These are phyloP conservation scores for Acanthamoeba sp. DNA, from an alignment of 208 protist species.

Conservation along the genomic window DNA sequence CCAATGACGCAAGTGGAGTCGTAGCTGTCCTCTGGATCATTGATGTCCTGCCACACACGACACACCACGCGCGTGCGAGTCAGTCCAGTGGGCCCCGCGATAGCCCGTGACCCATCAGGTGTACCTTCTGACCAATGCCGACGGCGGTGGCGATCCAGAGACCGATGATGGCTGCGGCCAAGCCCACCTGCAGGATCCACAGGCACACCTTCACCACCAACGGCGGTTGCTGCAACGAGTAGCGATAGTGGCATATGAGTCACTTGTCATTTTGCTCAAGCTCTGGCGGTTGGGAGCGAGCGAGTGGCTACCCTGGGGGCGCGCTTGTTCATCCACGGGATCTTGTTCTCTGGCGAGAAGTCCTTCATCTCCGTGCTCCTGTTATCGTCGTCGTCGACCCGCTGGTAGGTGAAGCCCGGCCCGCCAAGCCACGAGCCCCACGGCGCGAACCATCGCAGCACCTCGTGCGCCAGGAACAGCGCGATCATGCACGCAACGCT, in stretches of 20 bases:
- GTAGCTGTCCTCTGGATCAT: conserved; percentile 5
- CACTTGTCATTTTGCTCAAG: no score
- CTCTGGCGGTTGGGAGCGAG: no score
- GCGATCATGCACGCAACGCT: conserved; percentile 43
- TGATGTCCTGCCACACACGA: conserved; percentile 33
- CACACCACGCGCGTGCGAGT: no score
- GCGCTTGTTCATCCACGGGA: conserved; percentile 60
- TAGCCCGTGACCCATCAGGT: no score
- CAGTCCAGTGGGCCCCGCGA: no score
- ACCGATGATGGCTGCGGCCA: background rate
- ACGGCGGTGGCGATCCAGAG: conserved; percentile 66
- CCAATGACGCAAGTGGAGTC: background rate
- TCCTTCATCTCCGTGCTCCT: conserved; percentile 30
- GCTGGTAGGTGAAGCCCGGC: conserved; percentile 55
- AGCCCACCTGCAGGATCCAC: conserved; percentile 11
- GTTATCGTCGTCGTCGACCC: background rate
- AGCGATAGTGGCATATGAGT: background rate
- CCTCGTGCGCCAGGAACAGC: conserved; percentile 42
- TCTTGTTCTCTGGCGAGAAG: conserved; percentile 51
- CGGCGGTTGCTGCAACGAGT: background rate
- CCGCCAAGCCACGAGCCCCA: conserved; percentile 55
- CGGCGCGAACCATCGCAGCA: conserved; percentile 44
- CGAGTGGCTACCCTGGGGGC: background rate
- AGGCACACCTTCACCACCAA: conserved; percentile 20
- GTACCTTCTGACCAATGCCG: conserved; percentile 49